phyloP scores from a whole-genome alignment of 768 basidiomycete species.

The Mycena sanguinolenta region DNA sequence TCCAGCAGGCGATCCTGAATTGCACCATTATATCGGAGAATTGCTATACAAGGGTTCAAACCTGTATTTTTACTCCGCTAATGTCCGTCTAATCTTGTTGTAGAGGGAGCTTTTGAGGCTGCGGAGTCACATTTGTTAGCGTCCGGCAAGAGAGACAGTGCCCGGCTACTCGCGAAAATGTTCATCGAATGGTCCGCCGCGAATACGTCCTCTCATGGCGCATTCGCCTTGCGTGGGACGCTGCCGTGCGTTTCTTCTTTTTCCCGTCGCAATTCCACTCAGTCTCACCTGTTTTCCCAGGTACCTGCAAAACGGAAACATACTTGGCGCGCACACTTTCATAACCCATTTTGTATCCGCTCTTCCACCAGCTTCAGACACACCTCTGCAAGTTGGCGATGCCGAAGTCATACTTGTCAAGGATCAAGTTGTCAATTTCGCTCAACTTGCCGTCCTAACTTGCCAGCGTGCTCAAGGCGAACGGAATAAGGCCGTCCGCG shows the following conservation, averaged over 20 bases:
- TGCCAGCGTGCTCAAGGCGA: conserved; percentile 90
- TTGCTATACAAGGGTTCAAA: conserved; percentile 83
- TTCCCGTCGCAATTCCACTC: conserved; percentile 13
- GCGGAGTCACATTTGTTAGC: conserved; percentile 90
- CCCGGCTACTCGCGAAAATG: conserved; percentile 87
- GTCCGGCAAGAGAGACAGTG: conserved; percentile 91
- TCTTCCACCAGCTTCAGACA: conserved; percentile 62
- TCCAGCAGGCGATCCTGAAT: conserved; percentile 88
- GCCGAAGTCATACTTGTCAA: conserved; percentile 81
- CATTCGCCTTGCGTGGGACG: conserved; percentile 87
- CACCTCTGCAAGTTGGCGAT: conserved; percentile 63
- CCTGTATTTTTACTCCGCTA: not conserved
- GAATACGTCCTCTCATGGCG: conserved; percentile 63
- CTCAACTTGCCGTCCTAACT: conserved; percentile 89
- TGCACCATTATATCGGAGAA: conserved; percentile 94
- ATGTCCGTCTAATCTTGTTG: not conserved
- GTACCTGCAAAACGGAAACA: conserved; percentile 87
- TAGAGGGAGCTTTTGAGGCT: conserved; percentile 80
- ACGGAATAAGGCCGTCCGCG: conserved; percentile 79
- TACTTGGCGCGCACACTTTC: conserved; percentile 95
- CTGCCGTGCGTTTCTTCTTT: conserved; percentile 79
- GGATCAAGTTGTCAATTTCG: conserved; percentile 86
- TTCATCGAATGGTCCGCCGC: conserved; percentile 82
- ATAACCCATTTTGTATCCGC: conserved; percentile 82
- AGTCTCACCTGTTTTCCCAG: conserved; percentile 53